These are phyloP conservation scores for Rhizopogon vesiculosus DNA, from an alignment of 768 basidiomycete genomes.

Conservation along the genomic window DNA sequence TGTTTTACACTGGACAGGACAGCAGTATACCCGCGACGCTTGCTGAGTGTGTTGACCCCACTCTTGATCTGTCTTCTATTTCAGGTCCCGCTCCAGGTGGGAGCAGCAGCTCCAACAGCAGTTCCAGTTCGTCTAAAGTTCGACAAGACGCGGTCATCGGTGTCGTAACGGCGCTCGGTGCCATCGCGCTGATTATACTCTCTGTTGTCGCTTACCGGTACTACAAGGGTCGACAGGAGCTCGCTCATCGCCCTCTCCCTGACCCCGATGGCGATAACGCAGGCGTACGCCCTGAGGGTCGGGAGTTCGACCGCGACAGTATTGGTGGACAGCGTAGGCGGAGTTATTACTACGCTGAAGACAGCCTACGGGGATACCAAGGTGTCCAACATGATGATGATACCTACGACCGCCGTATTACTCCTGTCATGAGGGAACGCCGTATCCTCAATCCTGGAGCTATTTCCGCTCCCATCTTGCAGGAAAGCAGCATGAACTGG, in stretches of 20 bases:
- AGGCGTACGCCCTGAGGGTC: conserved; percentile 56
- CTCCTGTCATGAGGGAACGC: conserved; percentile 46
- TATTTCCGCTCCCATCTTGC: conserved; percentile 73
- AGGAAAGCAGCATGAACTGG: conserved; percentile 86
- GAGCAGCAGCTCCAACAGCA: conserved; percentile 8
- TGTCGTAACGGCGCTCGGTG: conserved; percentile 80
- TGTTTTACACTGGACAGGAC: conserved; percentile 55
- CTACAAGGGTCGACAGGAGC: conserved; percentile 60
- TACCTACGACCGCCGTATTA: conserved; percentile 29
- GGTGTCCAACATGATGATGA: conserved; percentile 32
- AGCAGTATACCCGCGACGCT: conserved; percentile 46
- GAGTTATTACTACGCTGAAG: conserved; percentile 87
- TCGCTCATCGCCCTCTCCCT: conserved; percentile 67
- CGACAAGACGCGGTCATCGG: conserved; percentile 89
- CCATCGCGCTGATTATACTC: conserved; percentile 67
- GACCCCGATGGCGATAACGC: conserved; percentile 35
- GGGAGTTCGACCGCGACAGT: conserved; percentile 74
- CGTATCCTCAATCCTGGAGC: conserved; percentile 52
- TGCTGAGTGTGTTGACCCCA: conserved; percentile 65
- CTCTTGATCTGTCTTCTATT: conserved; percentile 53
- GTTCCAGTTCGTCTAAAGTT: conserved; percentile 27
- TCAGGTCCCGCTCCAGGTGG: conserved; percentile 31
- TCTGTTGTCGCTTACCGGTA: conserved; percentile 69
- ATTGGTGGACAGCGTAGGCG: conserved; percentile 67
- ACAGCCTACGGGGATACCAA: conserved; percentile 64